Base-by-base conservation (phyloP, 345 rosid species). In the Linum trigynum region DNA sequence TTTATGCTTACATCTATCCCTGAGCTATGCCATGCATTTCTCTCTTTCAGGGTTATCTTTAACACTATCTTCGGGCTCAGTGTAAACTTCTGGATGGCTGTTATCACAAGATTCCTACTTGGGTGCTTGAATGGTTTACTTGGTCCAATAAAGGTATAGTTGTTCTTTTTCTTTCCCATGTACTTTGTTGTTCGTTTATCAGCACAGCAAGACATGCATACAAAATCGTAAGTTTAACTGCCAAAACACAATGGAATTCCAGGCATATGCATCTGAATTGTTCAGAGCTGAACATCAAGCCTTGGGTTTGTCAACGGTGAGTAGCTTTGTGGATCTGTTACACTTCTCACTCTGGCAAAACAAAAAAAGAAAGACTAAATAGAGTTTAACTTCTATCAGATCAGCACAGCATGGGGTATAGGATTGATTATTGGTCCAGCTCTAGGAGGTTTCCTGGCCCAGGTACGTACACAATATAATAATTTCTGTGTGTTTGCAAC, bases 211-310 rank as follows among this genome's bases (percentile, higher is more conserved):
- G 32, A 23, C 32, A 23, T 23, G 32, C 39, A 32, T 59, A 6
- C 12, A 35, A 59, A 38, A 3, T 35, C 3, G 17, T 42, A 51
- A 57, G 32, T 11, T 38, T 40, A 11, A 41, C 10, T 5, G 3
- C 23, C 8, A 4, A 35, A 9, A 39, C 68, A 62, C 12, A 41
- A 36, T 63, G 51, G 51, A 36, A 73, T 66, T 64, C 64, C 78
- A 90, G 97, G 97, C 97, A n/a, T 90, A 90, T 69, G 89, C 95
- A 68, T 71, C 88, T 6, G 95, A 90, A 81, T 81, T 85, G 36
- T 82, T 84, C 73, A 80, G 83, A 4, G 77, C 81, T 59, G 95
- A 90, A 75, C 62, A 90, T 69, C 86, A 77, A 64, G 77, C 85
- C 71, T 63, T 90, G 75, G 90, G 85, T 36, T 84, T 90, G 78